A percentile compares a stretch with the other conserved stretches of the same genome.
Evolutionary conservation across 192 early-diverging fungal species (phyloP).

Genomic region (Coemansia sp.): DNA sequence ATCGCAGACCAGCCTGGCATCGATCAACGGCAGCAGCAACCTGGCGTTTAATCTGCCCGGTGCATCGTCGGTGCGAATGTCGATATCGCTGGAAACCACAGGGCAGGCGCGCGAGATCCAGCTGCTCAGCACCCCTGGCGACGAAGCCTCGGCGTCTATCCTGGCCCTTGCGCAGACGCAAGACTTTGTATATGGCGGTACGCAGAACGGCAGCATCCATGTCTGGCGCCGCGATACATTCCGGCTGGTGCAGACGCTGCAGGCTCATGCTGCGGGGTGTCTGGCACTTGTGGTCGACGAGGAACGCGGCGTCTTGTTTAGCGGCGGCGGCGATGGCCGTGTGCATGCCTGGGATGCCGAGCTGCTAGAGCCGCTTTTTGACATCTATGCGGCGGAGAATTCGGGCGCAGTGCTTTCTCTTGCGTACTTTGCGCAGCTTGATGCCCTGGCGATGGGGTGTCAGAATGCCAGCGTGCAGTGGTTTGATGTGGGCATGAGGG

Average conservation of each 20-base stretch:
- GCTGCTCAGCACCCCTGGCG: slow-evolving; percentile 4
- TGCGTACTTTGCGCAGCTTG: slow-evolving; percentile 56
- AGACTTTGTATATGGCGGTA: slow-evolving; percentile 63
- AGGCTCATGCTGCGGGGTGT: slow-evolving; percentile 36
- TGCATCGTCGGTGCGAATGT: background rate
- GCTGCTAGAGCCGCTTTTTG: slow-evolving; percentile 58
- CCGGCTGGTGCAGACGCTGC: slow-evolving; percentile 45
- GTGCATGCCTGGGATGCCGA: slow-evolving; percentile 68
- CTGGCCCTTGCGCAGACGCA: slow-evolving; percentile 62
- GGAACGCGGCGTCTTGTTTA: slow-evolving; percentile 14
- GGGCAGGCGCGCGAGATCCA: background rate
- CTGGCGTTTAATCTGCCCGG: background rate
- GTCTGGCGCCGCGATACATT: slow-evolving; percentile 59
- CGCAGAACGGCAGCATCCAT: slow-evolving; percentile 63
- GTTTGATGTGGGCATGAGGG: slow-evolving; percentile 37
- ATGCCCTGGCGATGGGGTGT: slow-evolving; percentile 66
- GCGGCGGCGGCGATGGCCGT: slow-evolving; percentile 63
- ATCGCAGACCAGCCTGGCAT: slow-evolving; percentile 1
- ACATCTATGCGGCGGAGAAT: slow-evolving; percentile 66
- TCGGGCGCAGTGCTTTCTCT: slow-evolving; percentile 69
- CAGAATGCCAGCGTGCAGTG: slow-evolving; percentile 75
- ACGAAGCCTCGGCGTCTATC: slow-evolving; percentile 52
- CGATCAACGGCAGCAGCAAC: background rate
- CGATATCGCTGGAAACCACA: background rate
- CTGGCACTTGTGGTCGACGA: slow-evolving; percentile 24